Percentiles rank a stretch among this genome's conserved stretches.
Evolutionary conservation across 169 alveolate species (phyloP).

Genomic region (Besnoitia besnoiti): DNA sequence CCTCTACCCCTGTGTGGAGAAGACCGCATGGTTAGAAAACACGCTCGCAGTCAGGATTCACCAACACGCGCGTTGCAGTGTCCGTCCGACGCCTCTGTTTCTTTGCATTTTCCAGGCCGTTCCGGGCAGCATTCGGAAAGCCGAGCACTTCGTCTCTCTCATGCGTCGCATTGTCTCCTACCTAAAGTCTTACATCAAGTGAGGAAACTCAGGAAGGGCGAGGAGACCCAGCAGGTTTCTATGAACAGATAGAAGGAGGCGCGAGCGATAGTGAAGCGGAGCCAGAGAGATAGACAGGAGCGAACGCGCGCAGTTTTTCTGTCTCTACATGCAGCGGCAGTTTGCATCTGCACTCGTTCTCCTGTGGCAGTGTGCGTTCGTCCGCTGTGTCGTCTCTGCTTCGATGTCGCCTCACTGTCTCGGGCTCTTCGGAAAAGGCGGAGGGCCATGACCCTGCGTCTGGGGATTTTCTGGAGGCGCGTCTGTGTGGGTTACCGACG

Average conservation of each 20-base stretch:
- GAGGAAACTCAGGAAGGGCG: background rate
- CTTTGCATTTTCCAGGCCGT: slow-evolving; percentile 70
- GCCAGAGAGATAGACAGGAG: too few relatives aligned
- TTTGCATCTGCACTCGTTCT: background rate
- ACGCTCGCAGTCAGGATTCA: background rate
- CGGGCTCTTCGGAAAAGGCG: too few relatives aligned
- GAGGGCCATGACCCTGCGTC: too few relatives aligned
- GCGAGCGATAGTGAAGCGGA: too few relatives aligned
- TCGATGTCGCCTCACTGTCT: background rate
- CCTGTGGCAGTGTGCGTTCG: background rate
- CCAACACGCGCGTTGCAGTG: background rate
- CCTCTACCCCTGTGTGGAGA: too few relatives aligned
- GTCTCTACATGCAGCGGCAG: background rate
- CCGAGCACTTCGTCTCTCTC: slow-evolving; percentile 92
- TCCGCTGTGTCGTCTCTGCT: background rate
- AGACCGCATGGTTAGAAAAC: too few relatives aligned
- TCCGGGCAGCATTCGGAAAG: slow-evolving; percentile 94
- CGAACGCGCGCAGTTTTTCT: too few relatives aligned
- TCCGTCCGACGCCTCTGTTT: background rate
- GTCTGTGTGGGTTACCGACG: too few relatives aligned
- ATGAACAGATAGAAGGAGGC: background rate
- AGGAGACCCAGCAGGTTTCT: background rate
- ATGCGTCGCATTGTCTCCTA: slow-evolving; percentile 90
- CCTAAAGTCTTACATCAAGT: slow-evolving; percentile 86
- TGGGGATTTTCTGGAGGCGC: too few relatives aligned